Base-by-base conservation (phyloP, 768 basidiomycete genomes). In the Podaxis mareebaensis region DNA sequence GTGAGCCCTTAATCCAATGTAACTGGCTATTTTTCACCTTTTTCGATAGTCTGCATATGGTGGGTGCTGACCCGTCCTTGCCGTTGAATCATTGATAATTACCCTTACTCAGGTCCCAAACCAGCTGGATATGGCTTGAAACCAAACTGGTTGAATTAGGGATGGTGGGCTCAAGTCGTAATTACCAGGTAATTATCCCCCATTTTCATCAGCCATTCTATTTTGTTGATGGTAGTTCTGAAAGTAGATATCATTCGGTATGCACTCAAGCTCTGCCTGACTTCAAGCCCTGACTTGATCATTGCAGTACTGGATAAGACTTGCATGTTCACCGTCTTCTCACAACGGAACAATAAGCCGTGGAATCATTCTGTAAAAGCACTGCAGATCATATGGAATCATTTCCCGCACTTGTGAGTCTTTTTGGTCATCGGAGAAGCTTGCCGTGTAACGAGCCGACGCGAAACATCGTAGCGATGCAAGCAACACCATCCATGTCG, bases 81-180 rank as follows among this genome's bases (percentile, higher is more conserved):
- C 11, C 5, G 13, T 58, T 30, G 12, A 17, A 22, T 2, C 11
- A n/a, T 15, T 28, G 24, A 22, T 40, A 2, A 13, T 58, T 2
- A 55, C 26, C 24, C 42, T 40, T 15, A n/a, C 61, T 28, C 65
- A 91, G 89, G 90, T 89, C 87, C 0, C 91, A 93, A 71, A 95
- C 93, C 3, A 88, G 86, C 66, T 95, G 93, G 93, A 80, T 92
- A 55, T 95, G 93, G 93, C 79, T 95, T 17, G 93, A 95, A 77
- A 85, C 87, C 15, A 96, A 95, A 73, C 79, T 96, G 7, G 87
- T 92, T 12, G 94, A 95, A 73, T 80, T 95, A 8, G 92, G 86
- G 17, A 93, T 95, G 87, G 75, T 95, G 17, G 93, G 93, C 13
- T 83, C 85, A 0, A 77, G 81, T 56, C 78, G 81, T 67, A 85